Base-by-base conservation (phyloP, 2,329 filamentous ascomycete species). In the Claviceps spartinae region DNA sequence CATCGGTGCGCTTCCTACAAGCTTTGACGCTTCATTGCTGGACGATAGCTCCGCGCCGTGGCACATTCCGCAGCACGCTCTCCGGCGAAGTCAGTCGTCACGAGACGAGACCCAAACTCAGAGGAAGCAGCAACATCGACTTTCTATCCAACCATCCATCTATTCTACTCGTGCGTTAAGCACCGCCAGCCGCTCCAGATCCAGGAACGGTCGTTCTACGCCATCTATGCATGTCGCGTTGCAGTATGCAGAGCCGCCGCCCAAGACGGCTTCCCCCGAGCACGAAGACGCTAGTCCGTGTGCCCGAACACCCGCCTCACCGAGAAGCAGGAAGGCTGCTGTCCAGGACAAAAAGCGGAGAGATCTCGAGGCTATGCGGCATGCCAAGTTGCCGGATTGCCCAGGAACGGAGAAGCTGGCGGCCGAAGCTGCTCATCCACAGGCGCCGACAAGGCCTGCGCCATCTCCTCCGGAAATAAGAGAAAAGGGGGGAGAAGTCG, bases 291-390 rank as follows among this genome's bases (percentile, higher is more conserved):
- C 52, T 11, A 52, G 48, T 47, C 54, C 56, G 50, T 51, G 47
- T 2, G 57, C 60, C 1, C 53, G 58, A 5, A 52, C 54, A n/a
- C 50, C 56, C 5, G 54, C 43, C 9, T 63, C 62, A 14, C 52
- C 59, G 5, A 59, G 62, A 36, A 69, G 60, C 43, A 66, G 69
- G 16, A 62, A 61, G 18, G 69, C 71, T 5, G 64, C 61, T 46
- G 70, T 72, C 5, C 65, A 64, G 22, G 67, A 70, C 18, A 65
- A 64, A 58, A 72, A 70, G 54, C 62, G 62, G 49, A 62, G 68
- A 16, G 70, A 72, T 37, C 63, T 72, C 53, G 68, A 71, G 52
- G 40, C 65, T 4, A 54, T 63, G 5, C 58, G 61, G 7, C 56
- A 42, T 18, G 57, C 57, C 5, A 62, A 60, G 14, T 51, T 60